Base-by-base conservation (phyloP, 257 asterid genomes). In the Scutellaria barbata region DNA sequence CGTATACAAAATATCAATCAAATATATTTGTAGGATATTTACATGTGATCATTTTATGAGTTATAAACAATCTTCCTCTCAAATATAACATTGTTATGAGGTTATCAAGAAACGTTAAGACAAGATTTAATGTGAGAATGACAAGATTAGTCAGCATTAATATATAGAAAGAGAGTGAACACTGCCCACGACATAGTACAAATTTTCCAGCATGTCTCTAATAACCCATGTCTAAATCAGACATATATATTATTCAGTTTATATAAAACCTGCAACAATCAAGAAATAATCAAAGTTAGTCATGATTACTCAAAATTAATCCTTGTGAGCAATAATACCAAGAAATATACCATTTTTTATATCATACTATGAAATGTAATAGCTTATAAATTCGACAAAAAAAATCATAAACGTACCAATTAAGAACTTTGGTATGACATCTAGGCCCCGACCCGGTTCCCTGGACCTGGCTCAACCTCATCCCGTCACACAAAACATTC, bases 201-300 rank as follows among this genome's bases (percentile, higher is more conserved):
- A 25, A 67, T 10, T 43, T 43, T 8, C 33, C 64, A 10, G 5
- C 9, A 39, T 20, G 39, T 58, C 54, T 17, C 63, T 18, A 56
- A 45, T 30, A 42, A 22, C 72, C 13, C 68, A 50, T 60, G 70
- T 41, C 16, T 10, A 42, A 16, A 59, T 58, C 22, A 20, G 12
- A 18, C 52, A 65, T 33, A 30, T 10, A 52, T 53, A 25, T 79
- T 69, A n/a, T 14, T 71, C 73, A 80, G 8, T 68, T 68, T 62
- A 80, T 53, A 50, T 56, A 68, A 8, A 80, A 7, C 84, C 84
- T 80, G 81, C 78, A 66, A 52, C 66, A 78, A 55, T 40, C 42
- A 46, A 33, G 30, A 10, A 66, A 35, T 22, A 22, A 22, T 22
- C 25, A 22, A 22, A 22, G 2, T 22, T 22, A 22, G 25, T 22